Conservation (phyloP, 495 filamentous ascomycete genomes). For the Aspergillus panamensis region DNA sequence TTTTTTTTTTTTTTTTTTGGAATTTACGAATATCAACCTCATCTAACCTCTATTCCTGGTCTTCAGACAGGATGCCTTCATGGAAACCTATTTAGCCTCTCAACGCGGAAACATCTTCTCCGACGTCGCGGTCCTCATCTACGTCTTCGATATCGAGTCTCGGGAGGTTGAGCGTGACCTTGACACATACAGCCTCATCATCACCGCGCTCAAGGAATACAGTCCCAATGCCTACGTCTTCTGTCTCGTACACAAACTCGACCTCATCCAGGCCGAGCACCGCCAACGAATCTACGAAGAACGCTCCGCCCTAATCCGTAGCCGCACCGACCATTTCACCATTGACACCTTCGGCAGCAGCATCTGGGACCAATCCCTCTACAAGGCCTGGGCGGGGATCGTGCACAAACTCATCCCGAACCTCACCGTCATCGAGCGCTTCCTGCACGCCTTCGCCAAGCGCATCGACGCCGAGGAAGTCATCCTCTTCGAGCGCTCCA, state of each 20-base stretch:
- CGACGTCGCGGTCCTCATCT: slow-evolving; percentile 94
- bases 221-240: slow-evolving; percentile 82
- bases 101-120: slow-evolving; percentile 95
- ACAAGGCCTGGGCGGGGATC: slow-evolving; percentile 95
- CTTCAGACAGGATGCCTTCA: slow-evolving; percentile 85
- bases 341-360: slow-evolving; percentile 81
- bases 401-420: slow-evolving; percentile 96
- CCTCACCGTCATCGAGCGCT: slow-evolving; percentile 78
- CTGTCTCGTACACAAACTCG: slow-evolving; percentile 96
- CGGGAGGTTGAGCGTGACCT: slow-evolving; percentile 89
- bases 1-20: neutral
- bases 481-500: slow-evolving; percentile 91
- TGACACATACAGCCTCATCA: slow-evolving; percentile 81
- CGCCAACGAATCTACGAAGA: slow-evolving; percentile 79
- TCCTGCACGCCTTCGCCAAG: slow-evolving; percentile 71
- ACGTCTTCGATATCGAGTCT: slow-evolving; percentile 97
- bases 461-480: slow-evolving; percentile 90
- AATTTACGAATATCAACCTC: neutral
- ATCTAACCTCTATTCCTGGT: slow-evolving; percentile 1
- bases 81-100: slow-evolving; percentile 92
- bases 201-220: slow-evolving; percentile 79
- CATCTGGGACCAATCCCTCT: slow-evolving; percentile 98
- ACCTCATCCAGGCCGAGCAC: slow-evolving; percentile 79
- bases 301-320: slow-evolving; percentile 65
- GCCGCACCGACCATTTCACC: slow-evolving; percentile 67